Evolutionary conservation across 2,329 filamentous ascomycete genomes (phyloP).

Genomic region (Colletotrichum liaoningense): DNA sequence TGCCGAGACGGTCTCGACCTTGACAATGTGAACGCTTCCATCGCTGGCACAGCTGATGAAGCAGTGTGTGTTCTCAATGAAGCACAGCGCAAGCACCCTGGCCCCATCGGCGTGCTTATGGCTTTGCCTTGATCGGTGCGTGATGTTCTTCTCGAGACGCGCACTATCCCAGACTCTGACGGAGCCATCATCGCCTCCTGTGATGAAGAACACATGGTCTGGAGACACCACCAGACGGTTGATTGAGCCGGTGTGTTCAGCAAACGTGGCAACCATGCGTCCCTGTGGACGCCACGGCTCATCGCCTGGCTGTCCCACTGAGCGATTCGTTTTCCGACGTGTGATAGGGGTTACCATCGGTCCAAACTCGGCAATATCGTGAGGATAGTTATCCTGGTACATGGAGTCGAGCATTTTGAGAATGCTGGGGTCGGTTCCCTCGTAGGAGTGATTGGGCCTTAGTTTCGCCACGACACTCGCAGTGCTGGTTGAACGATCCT

Average conservation of each 20-base stretch:
- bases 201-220: conserved; percentile 95
- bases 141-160: conserved; percentile 90
- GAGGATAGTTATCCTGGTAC: conserved; percentile 78
- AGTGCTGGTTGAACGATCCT: conserved; percentile 40
- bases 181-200: conserved; percentile 88
- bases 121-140: conserved; percentile 86
- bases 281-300: conserved; percentile 87
- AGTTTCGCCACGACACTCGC: conserved; percentile 36
- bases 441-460: conserved; percentile 78
- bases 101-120: conserved; percentile 79
- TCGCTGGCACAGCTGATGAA: conserved; percentile 93
- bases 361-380: conserved; percentile 78
- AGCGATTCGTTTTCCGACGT: conserved; percentile 60
- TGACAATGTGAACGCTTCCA: conserved; percentile 89
- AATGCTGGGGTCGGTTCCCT: conserved; percentile 79
- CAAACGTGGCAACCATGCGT: conserved; percentile 85
- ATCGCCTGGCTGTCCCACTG: conserved; percentile 62
- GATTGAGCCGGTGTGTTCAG: conserved; percentile 86
- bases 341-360: conserved; percentile 80
- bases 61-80: conserved; percentile 93
- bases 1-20: conserved; percentile 69
- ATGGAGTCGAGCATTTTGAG: conserved; percentile 84
- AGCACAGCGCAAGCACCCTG: conserved; percentile 84
- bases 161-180: conserved; percentile 95
- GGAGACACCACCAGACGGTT: conserved; percentile 86